Evolutionary conservation across 2,329 filamentous ascomycete species (phyloP).

Genomic region (Colletotrichum plurivorum): DNA sequence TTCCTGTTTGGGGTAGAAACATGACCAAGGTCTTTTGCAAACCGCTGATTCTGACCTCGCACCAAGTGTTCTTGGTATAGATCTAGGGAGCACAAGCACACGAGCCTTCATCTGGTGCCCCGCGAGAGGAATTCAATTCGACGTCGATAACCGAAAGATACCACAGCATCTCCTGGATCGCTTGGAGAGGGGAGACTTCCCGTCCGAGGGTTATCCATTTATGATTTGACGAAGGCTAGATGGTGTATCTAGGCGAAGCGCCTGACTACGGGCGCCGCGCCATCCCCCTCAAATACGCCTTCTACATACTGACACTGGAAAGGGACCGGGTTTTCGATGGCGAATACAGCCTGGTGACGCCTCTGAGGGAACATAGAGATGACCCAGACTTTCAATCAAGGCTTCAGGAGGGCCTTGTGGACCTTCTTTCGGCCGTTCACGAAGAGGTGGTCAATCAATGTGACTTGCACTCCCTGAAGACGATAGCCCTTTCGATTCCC

Average conservation of each 20-base stretch:
- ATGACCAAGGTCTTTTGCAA: too few relatives aligned
- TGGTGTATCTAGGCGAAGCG: conserved; percentile 36
- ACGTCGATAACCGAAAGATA: conserved; percentile 22
- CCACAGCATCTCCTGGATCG: neutral
- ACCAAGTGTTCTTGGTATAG: conserved; percentile 34
- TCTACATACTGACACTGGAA: conserved; percentile 33
- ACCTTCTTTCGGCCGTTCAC: neutral
- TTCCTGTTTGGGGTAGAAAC: too few relatives aligned
- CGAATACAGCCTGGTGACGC: neutral
- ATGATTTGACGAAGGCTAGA: conserved; percentile 36
- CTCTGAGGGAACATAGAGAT: neutral
- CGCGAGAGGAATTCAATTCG: neutral
- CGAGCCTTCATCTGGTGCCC: conserved; percentile 37
- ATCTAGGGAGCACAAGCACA: conserved; percentile 42
- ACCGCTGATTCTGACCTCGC: neutral
- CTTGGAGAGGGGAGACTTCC: conserved; percentile 38
- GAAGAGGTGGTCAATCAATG: neutral
- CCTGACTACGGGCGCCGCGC: conserved; percentile 19
- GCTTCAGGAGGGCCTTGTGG: neutral
- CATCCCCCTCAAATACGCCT: conserved; percentile 41
- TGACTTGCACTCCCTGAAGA: neutral
- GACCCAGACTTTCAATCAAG: neutral
- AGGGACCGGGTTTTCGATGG: conserved; percentile 1
- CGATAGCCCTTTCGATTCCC: neutral
- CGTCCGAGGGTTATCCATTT: conserved; percentile 40